phyloP scores from a whole-genome alignment of 225 moss, liverwort and hornwort genomes.

The Rhytidiadelphus loreus region DNA sequence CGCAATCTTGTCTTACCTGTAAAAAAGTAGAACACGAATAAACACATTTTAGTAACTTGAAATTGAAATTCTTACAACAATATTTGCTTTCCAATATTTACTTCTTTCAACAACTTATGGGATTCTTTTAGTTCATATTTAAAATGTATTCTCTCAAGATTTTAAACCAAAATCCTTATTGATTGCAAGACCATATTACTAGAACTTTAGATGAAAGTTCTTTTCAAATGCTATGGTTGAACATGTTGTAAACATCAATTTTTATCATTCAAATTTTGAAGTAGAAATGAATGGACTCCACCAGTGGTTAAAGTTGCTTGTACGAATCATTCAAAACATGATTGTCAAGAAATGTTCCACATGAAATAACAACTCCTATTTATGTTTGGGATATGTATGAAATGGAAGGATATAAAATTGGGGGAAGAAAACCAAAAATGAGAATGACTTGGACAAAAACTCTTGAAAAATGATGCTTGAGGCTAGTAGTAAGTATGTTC shows the following conservation, averaged over 20 bases:
- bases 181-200: neutral
- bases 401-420: neutral
- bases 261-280: rapidly evolving
- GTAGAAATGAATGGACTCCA: neutral
- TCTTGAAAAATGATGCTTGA: neutral
- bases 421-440: neutral
- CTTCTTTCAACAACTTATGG: too few relatives aligned
- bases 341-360: rapidly evolving
- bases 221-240: rapidly evolving
- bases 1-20: neutral
- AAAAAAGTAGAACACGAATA: rapidly evolving
- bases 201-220: neutral
- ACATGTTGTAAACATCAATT: rapidly evolving
- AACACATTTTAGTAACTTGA: rapidly evolving
- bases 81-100: neutral
- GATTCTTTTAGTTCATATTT: rapidly evolving
- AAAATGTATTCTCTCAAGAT: rapidly evolving
- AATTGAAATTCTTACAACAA: rapidly evolving
- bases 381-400: too few relatives aligned
- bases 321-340: rapidly evolving
- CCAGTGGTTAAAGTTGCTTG: rapidly evolving
- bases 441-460: rapidly evolving
- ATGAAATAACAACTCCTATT: neutral
- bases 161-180: too few relatives aligned
- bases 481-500: rapidly evolving